A percentile compares a stretch with the other conserved stretches of the same genome.
Evolutionary conservation across 495 filamentous ascomycete genomes (phyloP).

Genomic region (Lepraria neglecta): DNA sequence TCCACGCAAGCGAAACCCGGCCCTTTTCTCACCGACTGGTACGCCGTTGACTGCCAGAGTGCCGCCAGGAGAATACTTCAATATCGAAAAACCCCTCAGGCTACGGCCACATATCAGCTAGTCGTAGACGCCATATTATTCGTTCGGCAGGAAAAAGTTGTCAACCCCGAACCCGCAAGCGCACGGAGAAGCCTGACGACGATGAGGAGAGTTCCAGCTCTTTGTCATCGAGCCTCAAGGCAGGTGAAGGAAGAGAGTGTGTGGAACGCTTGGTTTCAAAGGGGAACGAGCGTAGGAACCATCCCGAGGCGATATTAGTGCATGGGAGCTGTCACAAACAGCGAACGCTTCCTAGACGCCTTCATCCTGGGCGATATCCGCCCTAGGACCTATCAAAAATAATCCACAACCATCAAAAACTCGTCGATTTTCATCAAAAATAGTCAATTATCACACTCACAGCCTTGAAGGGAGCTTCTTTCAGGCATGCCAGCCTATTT

Average conservation of each 20-base stretch:
- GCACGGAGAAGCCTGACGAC: too few relatives aligned
- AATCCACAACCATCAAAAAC: too few relatives aligned
- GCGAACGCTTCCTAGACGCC: too few relatives aligned
- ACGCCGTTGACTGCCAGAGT: conserved; percentile 19
- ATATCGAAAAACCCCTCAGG: not conserved
- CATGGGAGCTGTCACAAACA: too few relatives aligned
- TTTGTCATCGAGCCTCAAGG: conserved; percentile 24
- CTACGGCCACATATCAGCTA: conserved; percentile 12
- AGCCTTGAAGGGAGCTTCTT: too few relatives aligned
- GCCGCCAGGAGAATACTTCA: conserved; percentile 10
- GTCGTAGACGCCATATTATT: conserved; percentile 17
- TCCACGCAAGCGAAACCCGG: not conserved
- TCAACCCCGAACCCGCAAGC: too few relatives aligned
- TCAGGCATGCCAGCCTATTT: too few relatives aligned
- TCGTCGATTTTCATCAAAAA: too few relatives aligned
- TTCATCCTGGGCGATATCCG: too few relatives aligned
- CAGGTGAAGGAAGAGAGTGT: conserved; percentile 29
- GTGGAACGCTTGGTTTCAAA: conserved; percentile 37
- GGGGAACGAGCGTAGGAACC: conserved; percentile 33
- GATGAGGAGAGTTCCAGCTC: conserved; percentile 26
- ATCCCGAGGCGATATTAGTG: conserved; percentile 23
- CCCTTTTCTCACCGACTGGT: conserved; percentile 10
- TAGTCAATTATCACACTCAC: too few relatives aligned
- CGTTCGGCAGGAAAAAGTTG: conserved; percentile 1
- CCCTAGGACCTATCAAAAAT: too few relatives aligned